A percentile compares a stretch with the other conserved stretches of the same genome.
phyloP scores from a whole-genome alignment of 2,329 filamentous ascomycete genomes.

The Penicillium sp. region DNA sequence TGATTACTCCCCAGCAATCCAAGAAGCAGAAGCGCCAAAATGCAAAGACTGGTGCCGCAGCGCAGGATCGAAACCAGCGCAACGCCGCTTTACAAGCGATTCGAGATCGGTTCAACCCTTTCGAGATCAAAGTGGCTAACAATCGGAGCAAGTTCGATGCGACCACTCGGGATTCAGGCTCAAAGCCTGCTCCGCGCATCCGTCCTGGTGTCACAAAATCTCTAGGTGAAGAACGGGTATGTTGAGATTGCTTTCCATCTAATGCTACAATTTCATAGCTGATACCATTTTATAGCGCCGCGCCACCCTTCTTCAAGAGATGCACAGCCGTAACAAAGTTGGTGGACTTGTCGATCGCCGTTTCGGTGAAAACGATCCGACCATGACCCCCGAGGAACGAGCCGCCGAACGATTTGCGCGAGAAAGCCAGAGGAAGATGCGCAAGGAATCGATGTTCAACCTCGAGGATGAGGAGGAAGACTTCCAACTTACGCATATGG shows the following conservation, averaged over 20 bases:
- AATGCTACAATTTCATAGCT: constrained; percentile 5
- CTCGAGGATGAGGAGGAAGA: constrained; percentile 77
- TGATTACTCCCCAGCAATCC: constrained; percentile 85
- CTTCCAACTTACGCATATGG: constrained; percentile 74
- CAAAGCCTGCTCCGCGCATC: constrained; percentile 56
- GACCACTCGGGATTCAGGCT: constrained; percentile 57
- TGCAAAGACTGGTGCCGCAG: constrained; percentile 61
- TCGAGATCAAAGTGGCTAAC: constrained; percentile 79
- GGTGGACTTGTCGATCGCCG: constrained; percentile 88
- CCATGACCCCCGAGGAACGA: constrained; percentile 87
- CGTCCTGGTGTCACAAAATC: constrained; percentile 82
- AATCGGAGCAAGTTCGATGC: constrained; percentile 81
- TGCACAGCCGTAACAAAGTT: constrained; percentile 83
- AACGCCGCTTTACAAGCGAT: constrained; percentile 76
- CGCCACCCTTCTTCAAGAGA: constrained; percentile 79
- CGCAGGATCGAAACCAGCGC: constrained; percentile 71
- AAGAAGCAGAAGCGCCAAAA: constrained; percentile 86
- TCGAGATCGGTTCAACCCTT: constrained; percentile 95
- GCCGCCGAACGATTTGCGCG: constrained; percentile 85
- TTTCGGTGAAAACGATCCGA: constrained; percentile 92
- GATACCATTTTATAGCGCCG: constrained; percentile 53
- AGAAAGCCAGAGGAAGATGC: constrained; percentile 76
- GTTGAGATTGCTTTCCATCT: constrained; percentile 23
- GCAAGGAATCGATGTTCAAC: constrained; percentile 78
- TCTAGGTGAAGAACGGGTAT: constrained; percentile 75